These are phyloP conservation scores for Suillus sp. DNA, from an alignment of 768 basidiomycete species.

Conservation along the genomic window DNA sequence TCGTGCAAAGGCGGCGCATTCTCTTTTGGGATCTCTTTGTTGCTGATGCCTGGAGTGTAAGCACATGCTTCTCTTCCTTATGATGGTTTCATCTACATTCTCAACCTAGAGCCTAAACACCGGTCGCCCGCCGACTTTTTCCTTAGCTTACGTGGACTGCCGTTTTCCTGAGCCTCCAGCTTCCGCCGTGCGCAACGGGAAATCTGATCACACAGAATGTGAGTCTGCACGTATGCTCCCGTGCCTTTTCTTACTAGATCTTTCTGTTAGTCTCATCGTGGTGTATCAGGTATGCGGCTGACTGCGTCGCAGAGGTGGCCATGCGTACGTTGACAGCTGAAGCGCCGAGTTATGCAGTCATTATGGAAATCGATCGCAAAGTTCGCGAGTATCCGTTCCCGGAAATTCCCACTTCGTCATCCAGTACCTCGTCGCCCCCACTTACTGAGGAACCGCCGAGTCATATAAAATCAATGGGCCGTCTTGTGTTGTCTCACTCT, in stretches of 20 bases:
- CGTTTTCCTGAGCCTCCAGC: conserved; percentile 47
- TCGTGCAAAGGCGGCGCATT: conserved; percentile 64
- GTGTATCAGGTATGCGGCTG: conserved; percentile 64
- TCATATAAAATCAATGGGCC: conserved; percentile 38
- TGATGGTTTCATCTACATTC: conserved; percentile 15
- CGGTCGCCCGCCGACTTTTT: conserved; percentile 71
- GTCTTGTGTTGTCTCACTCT: conserved; percentile 38
- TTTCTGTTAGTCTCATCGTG: conserved; percentile 53
- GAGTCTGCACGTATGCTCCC: conserved; percentile 18
- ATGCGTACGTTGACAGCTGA: conserved; percentile 63
- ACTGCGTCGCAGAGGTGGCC: conserved; percentile 67
- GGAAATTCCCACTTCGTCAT: conserved; percentile 42
- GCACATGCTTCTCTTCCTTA: conserved; percentile 15
- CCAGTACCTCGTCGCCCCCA: conserved; percentile 17
- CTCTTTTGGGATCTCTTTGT: conserved; percentile 82
- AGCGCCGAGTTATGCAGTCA: conserved; percentile 61
- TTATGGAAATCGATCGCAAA: conserved; percentile 68
- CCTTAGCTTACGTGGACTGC: conserved; percentile 68
- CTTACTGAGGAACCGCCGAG: conserved; percentile 18
- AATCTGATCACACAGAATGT: conserved; percentile 31
- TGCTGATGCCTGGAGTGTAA: conserved; percentile 68
- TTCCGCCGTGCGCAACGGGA: conserved; percentile 15
- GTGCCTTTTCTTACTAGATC: conserved; percentile 6
- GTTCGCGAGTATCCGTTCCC: conserved; percentile 67
- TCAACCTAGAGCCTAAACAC: conserved; percentile 60